Percentiles rank a stretch among this genome's conserved stretches.
Conservation (phyloP, 2,329 filamentous ascomycete genomes). For the Fusarium sp. region DNA sequence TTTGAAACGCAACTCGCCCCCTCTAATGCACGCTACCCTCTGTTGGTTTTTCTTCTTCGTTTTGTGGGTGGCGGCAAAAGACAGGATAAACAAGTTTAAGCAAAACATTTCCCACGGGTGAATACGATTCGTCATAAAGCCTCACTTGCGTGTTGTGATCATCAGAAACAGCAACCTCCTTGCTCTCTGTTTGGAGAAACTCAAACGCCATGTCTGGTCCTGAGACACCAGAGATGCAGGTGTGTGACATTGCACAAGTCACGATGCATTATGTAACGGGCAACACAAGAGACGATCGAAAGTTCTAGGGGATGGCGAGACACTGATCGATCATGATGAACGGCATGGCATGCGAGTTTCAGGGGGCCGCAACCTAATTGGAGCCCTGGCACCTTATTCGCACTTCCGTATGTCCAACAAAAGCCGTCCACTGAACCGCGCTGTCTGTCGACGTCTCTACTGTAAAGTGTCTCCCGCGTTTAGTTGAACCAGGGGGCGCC, state of each 20-base stretch:
- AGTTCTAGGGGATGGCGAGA: slow-evolving; percentile 10
- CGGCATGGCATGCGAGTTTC: slow-evolving; percentile 31
- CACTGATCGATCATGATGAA: slow-evolving; percentile 8
- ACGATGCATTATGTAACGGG: slow-evolving; percentile 8
- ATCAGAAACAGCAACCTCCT: not conserved
- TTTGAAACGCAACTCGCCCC: slow-evolving; percentile 25
- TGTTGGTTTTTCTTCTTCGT: slow-evolving; percentile 8
- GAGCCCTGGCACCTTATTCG: slow-evolving; percentile 20
- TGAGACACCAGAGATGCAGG: slow-evolving; percentile 19
- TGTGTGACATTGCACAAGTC: slow-evolving; percentile 8
- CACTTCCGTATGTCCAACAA: not conserved
- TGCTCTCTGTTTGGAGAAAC: not conserved
- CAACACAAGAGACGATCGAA: slow-evolving; percentile 25
- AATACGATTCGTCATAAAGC: slow-evolving; percentile 19
- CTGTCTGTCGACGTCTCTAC: not conserved
- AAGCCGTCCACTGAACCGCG: not conserved
- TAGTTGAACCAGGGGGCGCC: slow-evolving; percentile 7
- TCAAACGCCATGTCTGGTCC: slow-evolving; percentile 11
- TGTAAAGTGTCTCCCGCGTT: not conserved
- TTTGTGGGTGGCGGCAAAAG: not conserved
- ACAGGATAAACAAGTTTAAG: not conserved
- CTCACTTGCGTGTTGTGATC: slow-evolving; percentile 7
- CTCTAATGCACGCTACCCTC: slow-evolving; percentile 9
- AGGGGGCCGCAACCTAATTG: slow-evolving; percentile 26
- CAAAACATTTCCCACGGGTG: not conserved